These are phyloP conservation scores for Pleurotus citrinopileatus DNA, from an alignment of 768 basidiomycete genomes.

Conservation along the genomic window DNA sequence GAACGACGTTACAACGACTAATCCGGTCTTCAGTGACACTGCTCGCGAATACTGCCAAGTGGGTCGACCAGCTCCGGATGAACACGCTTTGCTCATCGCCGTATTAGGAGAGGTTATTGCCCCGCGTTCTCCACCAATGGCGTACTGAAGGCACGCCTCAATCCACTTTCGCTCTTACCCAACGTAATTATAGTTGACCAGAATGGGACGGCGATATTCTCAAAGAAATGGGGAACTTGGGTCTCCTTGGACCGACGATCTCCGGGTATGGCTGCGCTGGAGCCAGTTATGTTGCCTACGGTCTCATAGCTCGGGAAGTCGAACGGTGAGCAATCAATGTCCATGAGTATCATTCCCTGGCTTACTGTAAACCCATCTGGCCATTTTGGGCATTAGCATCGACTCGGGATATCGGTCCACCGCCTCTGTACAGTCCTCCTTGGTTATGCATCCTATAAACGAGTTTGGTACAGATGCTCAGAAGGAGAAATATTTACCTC, in stretches of 20 bases:
- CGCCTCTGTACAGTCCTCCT: slow-evolving; percentile 91
- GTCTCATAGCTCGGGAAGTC: slow-evolving; percentile 90
- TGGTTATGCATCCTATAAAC: slow-evolving; percentile 94
- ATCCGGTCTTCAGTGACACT: slow-evolving; percentile 64
- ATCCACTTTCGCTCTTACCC: no score
- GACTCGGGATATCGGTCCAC: slow-evolving; percentile 97
- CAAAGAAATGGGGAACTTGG: slow-evolving; percentile 90
- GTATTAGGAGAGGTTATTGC: slow-evolving; percentile 72
- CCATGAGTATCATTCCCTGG: no score
- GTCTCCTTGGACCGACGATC: slow-evolving; percentile 90
- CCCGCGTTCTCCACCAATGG: slow-evolving; percentile 89
- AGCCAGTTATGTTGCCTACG: slow-evolving; percentile 87
- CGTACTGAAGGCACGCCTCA: slow-evolving; percentile 70
- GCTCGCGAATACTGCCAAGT: slow-evolving; percentile 80
- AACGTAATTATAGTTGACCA: no score
- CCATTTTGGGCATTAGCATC: no score
- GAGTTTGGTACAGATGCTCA: slow-evolving; percentile 88
- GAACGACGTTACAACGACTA: no score
- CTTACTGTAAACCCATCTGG: no score
- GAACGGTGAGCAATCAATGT: slow-evolving; percentile 57
- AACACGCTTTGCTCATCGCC: not conserved
- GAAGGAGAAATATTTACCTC: slow-evolving; percentile 88
- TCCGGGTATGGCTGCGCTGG: slow-evolving; percentile 94
- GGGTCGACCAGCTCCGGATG: slow-evolving; percentile 19
- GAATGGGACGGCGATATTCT: slow-evolving; percentile 78